Base-by-base conservation (phyloP, 371 early-diverging fungal genomes). In the Rhizoclosmatium hyalinum region DNA sequence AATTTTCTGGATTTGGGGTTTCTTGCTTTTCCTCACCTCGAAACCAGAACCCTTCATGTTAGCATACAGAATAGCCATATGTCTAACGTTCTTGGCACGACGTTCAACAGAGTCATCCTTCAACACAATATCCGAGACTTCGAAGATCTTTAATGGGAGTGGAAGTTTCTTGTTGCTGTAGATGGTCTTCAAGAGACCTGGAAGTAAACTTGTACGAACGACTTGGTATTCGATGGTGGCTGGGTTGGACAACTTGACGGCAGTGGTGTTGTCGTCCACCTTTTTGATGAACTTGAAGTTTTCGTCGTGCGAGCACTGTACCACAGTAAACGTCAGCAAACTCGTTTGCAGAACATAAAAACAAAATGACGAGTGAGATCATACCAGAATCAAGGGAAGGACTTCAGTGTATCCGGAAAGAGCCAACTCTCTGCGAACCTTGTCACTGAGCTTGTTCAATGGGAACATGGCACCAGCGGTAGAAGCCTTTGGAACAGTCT, bases 151-250 rank as follows among this genome's bases (percentile, higher is more conserved):
- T 85, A 99, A 83, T 3, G 99, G 99, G 65, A 99, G 85, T 6
- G 97, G 88, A 65, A 92, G 88, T 77, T 93, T 93, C 84, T 93
- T 94, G 91, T 99, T 99, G 75, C 91, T 89, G 77, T 91, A 84
- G 61, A 99, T 79, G 2, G 98, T 96, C 91, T 99, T 99, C 68
- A 99, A 87, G 19, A 99, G 84, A 62, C 99, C 99, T 10, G 98
- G 98, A 50, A 99, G 83, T 56, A 99, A 86, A 10, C 94, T 92
- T 12, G 96, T 95, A 68, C 99, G 93, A 47, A 98, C 95, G 12
- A 96, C 97, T 83, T 97, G 93, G 46, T 44, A 72, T 81, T 99
- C 99, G 39, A 88, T 78, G 1, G 98, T 96, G 88, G 96, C 95
- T 70, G 99, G 99, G 83, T 99, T 99, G n/a, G 93, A 90, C 42